A percentile compares a stretch with the other conserved stretches of the same genome.
Evolutionary conservation across 352 stramenopile species (phyloP).

Genomic region (Salisapilia sapeloensis): DNA sequence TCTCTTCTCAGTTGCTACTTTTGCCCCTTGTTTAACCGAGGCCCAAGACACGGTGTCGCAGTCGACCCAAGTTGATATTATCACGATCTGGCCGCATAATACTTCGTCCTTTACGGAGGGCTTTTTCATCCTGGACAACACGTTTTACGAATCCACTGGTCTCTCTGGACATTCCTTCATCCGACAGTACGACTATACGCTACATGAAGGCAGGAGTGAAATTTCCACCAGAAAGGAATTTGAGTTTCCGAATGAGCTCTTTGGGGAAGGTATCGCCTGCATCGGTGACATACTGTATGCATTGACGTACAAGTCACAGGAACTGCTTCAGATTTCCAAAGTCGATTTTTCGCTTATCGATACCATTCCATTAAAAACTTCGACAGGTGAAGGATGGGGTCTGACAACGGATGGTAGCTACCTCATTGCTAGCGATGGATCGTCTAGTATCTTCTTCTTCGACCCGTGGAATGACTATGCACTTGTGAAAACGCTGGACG

Average conservation of each 20-base stretch:
- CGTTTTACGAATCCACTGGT: slow-evolving; percentile 61
- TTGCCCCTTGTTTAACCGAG: too few relatives aligned
- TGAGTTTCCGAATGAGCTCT: slow-evolving; percentile 31
- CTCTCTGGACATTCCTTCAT: slow-evolving; percentile 49
- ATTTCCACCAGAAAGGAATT: slow-evolving; percentile 28
- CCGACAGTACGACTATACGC: slow-evolving; percentile 21
- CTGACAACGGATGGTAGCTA: slow-evolving; percentile 67
- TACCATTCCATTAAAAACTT: slow-evolving; percentile 41
- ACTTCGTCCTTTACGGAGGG: slow-evolving; percentile 52
- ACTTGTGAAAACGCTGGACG: slow-evolving; percentile 30
- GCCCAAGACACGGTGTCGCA: not conserved
- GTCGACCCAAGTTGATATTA: slow-evolving; percentile 26
- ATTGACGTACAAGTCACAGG: slow-evolving; percentile 64
- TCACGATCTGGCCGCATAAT: slow-evolving; percentile 56
- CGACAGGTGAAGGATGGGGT: slow-evolving; percentile 78
- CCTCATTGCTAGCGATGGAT: slow-evolving; percentile 79
- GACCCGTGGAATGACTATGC: slow-evolving; percentile 39
- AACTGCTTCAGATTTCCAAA: slow-evolving; percentile 42
- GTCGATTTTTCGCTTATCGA: slow-evolving; percentile 28
- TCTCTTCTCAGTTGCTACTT: too few relatives aligned
- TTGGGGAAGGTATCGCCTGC: slow-evolving; percentile 64
- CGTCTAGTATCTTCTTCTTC: slow-evolving; percentile 55
- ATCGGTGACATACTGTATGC: slow-evolving; percentile 61
- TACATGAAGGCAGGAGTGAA: too few relatives aligned
- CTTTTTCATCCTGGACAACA: slow-evolving; percentile 35